Conservation (phyloP, 2,329 filamentous ascomycete genomes). For the Emericellopsis atlantica region DNA sequence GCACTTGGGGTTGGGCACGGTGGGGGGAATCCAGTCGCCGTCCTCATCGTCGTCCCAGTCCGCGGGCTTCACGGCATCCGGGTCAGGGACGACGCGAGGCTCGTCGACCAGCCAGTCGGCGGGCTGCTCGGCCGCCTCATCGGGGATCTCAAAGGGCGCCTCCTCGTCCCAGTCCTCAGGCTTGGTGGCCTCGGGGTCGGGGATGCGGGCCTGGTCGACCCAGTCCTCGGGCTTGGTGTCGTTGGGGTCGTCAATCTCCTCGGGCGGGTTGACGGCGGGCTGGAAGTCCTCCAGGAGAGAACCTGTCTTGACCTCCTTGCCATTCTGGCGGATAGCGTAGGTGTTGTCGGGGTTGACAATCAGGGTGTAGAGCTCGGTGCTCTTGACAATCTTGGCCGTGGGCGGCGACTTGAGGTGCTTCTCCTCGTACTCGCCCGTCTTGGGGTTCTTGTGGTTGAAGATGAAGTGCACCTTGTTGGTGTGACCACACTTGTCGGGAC, state of each 20-base stretch:
- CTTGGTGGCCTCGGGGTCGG: conserved; percentile 89
- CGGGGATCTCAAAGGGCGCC: conserved; percentile 88
- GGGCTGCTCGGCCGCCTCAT: conserved; percentile 81
- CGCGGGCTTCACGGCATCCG: conserved; percentile 92
- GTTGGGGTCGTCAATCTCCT: conserved; percentile 90
- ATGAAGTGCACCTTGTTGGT: conserved; percentile 99
- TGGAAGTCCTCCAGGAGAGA: conserved; percentile 88
- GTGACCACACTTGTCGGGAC: conserved; percentile 96
- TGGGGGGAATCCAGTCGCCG: conserved; percentile 89
- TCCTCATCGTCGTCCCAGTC: conserved; percentile 99
- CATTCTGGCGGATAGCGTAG: conserved; percentile 84
- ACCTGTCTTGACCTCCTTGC: conserved; percentile 76
- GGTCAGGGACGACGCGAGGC: conserved; percentile 71
- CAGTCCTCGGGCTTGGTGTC: conserved; percentile 92
- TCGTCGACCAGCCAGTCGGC: conserved; percentile 95
- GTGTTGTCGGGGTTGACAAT: conserved; percentile 96
- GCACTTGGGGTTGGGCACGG: conserved; percentile 92
- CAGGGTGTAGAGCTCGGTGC: conserved; percentile 88
- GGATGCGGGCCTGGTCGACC: conserved; percentile 86
- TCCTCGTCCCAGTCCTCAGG: conserved; percentile 99
- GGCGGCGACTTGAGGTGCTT: conserved; percentile 88
- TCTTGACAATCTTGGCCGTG: conserved; percentile 79
- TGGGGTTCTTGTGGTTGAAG: conserved; percentile 99
- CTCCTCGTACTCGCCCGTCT: conserved; percentile 99
- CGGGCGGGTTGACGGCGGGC: conserved; percentile 83